Conservation (phyloP, 208 protist genomes). For the Phytomonas sp. region DNA sequence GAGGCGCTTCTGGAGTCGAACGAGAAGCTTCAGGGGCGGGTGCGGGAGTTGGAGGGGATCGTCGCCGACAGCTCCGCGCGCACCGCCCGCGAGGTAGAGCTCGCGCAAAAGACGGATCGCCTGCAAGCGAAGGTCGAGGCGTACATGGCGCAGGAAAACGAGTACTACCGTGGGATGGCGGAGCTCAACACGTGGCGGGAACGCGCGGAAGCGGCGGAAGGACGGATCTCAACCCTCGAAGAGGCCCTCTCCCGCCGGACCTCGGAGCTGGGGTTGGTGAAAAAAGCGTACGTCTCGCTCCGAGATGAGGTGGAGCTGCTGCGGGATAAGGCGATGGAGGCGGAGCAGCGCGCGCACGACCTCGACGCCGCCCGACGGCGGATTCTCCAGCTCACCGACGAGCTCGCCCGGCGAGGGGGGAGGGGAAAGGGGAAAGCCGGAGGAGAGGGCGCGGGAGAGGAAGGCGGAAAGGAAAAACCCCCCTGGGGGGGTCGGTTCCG, state of each 20-base stretch:
- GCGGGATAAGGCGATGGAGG: constrained; percentile 27
- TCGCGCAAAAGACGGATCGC: constrained; percentile 31
- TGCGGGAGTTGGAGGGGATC: constrained; percentile 40
- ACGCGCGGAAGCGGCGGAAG: constrained; percentile 16
- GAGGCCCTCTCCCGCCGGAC: constrained; percentile 32
- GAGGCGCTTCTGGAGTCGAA: constrained; percentile 23
- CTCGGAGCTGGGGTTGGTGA: constrained; percentile 39
- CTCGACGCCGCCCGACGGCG: constrained; percentile 17
- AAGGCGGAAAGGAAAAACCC: not conserved
- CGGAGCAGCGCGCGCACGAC: constrained; percentile 27
- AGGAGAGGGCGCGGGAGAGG: not conserved
- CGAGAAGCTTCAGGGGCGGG: constrained; percentile 22
- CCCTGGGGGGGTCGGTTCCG: not conserved
- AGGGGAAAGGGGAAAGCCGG: not conserved
- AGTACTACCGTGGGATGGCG: constrained; percentile 38
- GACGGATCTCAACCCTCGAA: constrained; percentile 7
- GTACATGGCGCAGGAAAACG: constrained; percentile 35
- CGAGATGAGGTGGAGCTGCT: constrained; percentile 45
- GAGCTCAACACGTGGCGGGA: constrained; percentile 24
- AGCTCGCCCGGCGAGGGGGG: constrained; percentile 2
- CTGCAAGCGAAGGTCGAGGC: constrained; percentile 37
- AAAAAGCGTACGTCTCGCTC: constrained; percentile 54
- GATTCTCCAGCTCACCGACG: constrained; percentile 7
- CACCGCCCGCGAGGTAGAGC: constrained; percentile 32
- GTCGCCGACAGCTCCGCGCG: constrained; percentile 30